Evolutionary conservation across 2,329 filamentous ascomycete species (phyloP), one percentile per base, ranked within the genome.

Genomic region (Hypomyces rosellus): DNA sequence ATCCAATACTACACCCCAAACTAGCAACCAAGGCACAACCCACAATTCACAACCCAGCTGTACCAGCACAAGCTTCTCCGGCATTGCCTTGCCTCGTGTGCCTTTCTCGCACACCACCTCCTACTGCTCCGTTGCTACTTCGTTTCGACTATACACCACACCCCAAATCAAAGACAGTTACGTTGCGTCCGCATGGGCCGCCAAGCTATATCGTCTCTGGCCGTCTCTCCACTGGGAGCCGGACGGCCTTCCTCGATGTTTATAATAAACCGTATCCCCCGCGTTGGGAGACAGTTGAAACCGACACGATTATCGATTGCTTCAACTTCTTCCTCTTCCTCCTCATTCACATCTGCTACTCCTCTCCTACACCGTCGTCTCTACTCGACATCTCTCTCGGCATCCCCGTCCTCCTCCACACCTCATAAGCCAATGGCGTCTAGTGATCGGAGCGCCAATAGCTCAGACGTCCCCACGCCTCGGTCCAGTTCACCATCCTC

Each of bases 401-500:
- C 65, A 55, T 61, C 64, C 51, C 15, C 40, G 20, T 42, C 50
- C 37, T 44, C 36, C 44, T 43, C 48, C 25, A 30, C 25, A 30
- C 25, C 9, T 30, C 8, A 30, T 11, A 30, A 30, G 45, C 48
- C 51, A 53, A 50, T 53, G 51, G 51, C 51, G 48, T 50, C 51
- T 33, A 50, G 51, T 47, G 44, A 36, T 45, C 42, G 48, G 39
- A 77, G 70, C 58, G 70, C 71, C 60, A 68, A 69, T 60, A 73
- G 68, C 60, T 70, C 70, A 63, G 75, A 80, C 68, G 72, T 76
- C 63, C 74, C 74, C 63, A 79, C 76, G 50, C 77, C 78, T 65
- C 73, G 74, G 59, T 80, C 77, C 45, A 67, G 70, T 47, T 80
- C 77, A 53, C 75, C 77, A 44, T 74, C 73, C 22, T 68, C 73